Conservation (phyloP, 371 early-diverging fungal genomes). For the Mucor indicus region DNA sequence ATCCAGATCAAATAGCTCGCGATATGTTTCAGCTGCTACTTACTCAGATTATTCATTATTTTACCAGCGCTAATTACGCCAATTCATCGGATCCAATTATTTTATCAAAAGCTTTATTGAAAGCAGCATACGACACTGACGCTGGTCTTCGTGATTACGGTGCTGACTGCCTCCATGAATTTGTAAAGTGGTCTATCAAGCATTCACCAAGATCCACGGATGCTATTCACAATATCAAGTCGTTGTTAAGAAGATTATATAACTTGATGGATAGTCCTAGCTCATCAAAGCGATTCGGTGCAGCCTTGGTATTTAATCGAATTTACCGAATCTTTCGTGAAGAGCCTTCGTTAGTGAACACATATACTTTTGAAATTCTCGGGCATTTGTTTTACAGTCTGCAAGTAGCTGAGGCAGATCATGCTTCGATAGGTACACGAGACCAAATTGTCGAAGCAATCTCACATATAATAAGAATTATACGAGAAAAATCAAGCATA, state of each 20-base stretch:
- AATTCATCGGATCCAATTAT: conserved; percentile 77
- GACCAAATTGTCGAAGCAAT: conserved; percentile 56
- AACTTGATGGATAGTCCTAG: conserved; percentile 61
- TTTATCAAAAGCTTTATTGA: conserved; percentile 66
- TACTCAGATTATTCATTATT: conserved; percentile 76
- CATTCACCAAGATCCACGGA: conserved; percentile 46
- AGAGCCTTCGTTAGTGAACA: conserved; percentile 56
- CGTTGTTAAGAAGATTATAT: conserved; percentile 67
- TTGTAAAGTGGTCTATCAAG: conserved; percentile 75
- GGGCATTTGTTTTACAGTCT: conserved; percentile 67
- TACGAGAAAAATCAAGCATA: conserved; percentile 39
- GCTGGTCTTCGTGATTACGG: conserved; percentile 72
- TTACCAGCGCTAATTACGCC: conserved; percentile 69
- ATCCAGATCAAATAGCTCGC: conserved; percentile 68
- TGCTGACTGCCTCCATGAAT: conserved; percentile 72
- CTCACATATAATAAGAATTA: conserved; percentile 58
- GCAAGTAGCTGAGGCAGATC: conserved; percentile 63
- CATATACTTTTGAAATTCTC: conserved; percentile 67
- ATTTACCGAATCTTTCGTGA: conserved; percentile 71
- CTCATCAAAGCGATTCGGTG: conserved; percentile 66
- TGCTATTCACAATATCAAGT: conserved; percentile 64
- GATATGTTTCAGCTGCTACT: conserved; percentile 63
- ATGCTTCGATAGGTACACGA: conserved; percentile 60
- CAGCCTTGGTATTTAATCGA: conserved; percentile 67
- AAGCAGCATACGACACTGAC: conserved; percentile 57